Evolutionary conservation across 306 rosid genomes (phyloP), one percentile per base, ranked within the genome.

Genomic region (Hippophae rhamnoides): DNA sequence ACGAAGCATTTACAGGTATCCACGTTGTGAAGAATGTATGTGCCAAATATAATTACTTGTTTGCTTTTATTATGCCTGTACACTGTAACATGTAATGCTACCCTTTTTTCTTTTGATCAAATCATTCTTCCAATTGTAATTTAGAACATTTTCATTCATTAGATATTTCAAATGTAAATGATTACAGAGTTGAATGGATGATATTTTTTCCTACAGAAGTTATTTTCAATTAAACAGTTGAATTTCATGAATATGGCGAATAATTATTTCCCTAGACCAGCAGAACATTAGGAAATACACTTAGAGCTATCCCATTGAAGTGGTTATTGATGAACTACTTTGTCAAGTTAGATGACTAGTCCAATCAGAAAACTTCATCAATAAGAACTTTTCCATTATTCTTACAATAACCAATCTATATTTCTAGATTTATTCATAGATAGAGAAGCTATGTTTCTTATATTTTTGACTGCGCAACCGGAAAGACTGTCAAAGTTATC

Each of bases 1-100:
- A n/a, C 85, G 99, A 74, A 92, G 99, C 66, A 47, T 88, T 68
- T 92, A 81, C 79, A 77, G 99, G 67, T 88, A 88, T 75, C 99
- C 99, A 26, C 71, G 96, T 72, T 92, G 96, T 75, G 79, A 79
- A 64, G 90, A 85, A 66, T 92, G 96, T 73, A 92, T 92, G 99
- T 85, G 99, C 83, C 72, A 76, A 77, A 76, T 71, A 61, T 69
- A 76, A 14, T 80, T 66, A 81, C 63, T 67, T 13, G 26, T 50
- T 60, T 64, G 11, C 44, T 43, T 62, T 47, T 57, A 47, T 48
- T 64, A 50, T 63, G 54, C 64, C 62, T 52, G 10, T 68, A 26
- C 43, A 48, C 55, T 67, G 61, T 62, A 72, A 64, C 55, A 62
- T 62, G 62, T 61, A 51, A 65, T 18, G 23, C 23, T 75, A 70